Conservation (phyloP, 2,329 filamentous ascomycete species). For the Gyromitra esculenta region DNA sequence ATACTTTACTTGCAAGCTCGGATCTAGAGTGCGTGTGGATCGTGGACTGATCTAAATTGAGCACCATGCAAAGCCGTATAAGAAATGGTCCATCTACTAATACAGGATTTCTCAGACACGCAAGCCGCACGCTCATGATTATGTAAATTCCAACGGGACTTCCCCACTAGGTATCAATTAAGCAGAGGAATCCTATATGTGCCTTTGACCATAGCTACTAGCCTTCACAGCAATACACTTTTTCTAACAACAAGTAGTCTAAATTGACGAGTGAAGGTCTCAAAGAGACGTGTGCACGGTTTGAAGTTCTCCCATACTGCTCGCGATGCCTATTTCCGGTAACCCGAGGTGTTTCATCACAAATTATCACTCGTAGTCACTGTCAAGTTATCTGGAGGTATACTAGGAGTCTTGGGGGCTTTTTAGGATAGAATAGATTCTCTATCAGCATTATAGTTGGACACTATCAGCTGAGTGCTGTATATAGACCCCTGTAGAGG, state of each 20-base stretch:
- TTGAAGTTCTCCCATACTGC: not conserved
- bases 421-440: slow-evolving; percentile 9
- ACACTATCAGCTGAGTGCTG: not conserved
- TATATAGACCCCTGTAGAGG: slow-evolving; percentile 32
- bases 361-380: slow-evolving; percentile 20
- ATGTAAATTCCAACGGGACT: not conserved
- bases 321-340: not conserved
- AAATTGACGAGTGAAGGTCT: not conserved
- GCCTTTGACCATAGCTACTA: not conserved
- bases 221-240: not conserved
- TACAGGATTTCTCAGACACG: not conserved
- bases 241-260: not conserved
- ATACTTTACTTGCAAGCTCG: too few species aligned
- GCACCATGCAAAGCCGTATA: not conserved
- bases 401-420: not conserved
- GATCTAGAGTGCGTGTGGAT: too few species aligned
- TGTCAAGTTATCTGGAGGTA: not conserved
- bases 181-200: not conserved
- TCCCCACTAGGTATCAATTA: too few species aligned
- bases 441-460: not conserved
- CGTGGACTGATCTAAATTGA: not conserved
- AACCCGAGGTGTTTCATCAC: slow-evolving; percentile 6
- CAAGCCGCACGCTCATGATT: not conserved
- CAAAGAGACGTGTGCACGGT: not conserved
- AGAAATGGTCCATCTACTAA: not conserved